Percentiles rank a stretch among this genome's conserved stretches.
phyloP scores from a whole-genome alignment of 176 grass and related monocot genomes.

The Oryza nivara region DNA sequence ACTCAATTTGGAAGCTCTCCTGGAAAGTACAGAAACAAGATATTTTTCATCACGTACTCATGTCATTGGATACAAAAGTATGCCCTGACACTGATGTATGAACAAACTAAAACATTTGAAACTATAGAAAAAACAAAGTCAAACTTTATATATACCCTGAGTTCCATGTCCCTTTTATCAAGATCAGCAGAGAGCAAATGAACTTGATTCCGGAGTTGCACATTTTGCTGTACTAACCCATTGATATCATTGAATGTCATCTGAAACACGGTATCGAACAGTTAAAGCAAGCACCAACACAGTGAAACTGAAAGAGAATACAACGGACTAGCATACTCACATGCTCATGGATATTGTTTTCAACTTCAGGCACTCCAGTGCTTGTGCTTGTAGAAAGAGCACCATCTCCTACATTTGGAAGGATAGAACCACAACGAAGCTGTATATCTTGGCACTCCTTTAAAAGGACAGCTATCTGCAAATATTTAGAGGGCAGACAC shows the following conservation, averaged over 20 bases:
- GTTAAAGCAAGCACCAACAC: conserved; percentile 19
- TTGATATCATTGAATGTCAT: conserved; percentile 87
- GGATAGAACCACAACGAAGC: conserved; percentile 76
- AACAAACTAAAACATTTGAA: background rate
- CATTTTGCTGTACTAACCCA: conserved; percentile 90
- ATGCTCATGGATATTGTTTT: conserved; percentile 28
- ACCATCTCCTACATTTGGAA: conserved; percentile 35
- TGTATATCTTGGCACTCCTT: conserved; percentile 99
- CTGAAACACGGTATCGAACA: conserved; percentile 52
- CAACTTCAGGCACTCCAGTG: conserved; percentile 37
- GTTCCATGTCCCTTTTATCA: conserved; percentile 77
- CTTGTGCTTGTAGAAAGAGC: conserved; percentile 43
- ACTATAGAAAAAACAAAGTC: background rate
- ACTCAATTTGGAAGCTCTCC: conserved; percentile 81
- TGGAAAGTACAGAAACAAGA: conserved; percentile 45
- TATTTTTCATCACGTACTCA: background rate
- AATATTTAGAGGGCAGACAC: conserved; percentile 7
- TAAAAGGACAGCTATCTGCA: conserved; percentile 78
- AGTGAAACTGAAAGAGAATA: background rate
- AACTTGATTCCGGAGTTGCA: conserved; percentile 77
- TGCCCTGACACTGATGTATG: background rate
- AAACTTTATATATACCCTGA: conserved; percentile 55
- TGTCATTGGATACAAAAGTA: conserved; percentile 3
- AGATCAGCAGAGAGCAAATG: conserved; percentile 72
- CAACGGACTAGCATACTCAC: conserved; percentile 47